Evolutionary conservation across 1,139 yeast species (phyloP), one percentile per base, ranked within the genome.

Genomic region (Spathaspora sp.): DNA sequence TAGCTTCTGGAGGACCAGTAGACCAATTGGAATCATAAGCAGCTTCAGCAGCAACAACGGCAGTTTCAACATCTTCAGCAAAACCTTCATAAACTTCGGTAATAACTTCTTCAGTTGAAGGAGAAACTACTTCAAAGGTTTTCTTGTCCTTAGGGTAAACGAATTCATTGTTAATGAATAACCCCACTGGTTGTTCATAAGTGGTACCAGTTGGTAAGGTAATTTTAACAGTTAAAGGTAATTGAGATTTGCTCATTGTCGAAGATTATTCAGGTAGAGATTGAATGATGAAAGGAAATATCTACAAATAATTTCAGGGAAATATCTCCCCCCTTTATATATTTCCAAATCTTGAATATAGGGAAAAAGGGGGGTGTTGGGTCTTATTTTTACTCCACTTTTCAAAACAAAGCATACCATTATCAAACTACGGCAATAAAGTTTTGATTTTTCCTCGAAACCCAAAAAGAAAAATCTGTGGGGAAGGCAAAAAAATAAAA

Each of bases 1-100:
- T 81, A 47, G 68, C 71, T 43, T 72, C 67, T 47, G 87, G 72
- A 42, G 66, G 67, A 43, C 59, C 58, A 41, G 60, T 57, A 9
- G 70, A 63, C 72, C 72, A 67, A 17, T 52, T 54, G 39, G 55
- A 48, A 37, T 57, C 47, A 73, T 84, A 89, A 11, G 95, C 95
- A 11, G 68, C 67, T 45, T 81, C 72, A 20, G 97, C 96, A n/a
- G 89, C 89, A 7, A 69, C 72, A 4, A 89, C 97, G 2, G 97
- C 97, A 39, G 60, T 55, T 61, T 90, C 90, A 37, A 89, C 84
- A 61, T 89, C 97, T 40, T 72, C 79, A 23, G 69, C 78, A 29
- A 72, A 69, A 15, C 91, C 97, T 46, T 82, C 82, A 56, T 81
- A 81, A 34, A 90, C 90, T 7, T 78, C 64, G 25, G 88, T 76